Percentiles rank a stretch among this genome's conserved stretches.
Evolutionary conservation across 1,284 basidiomycete genomes (phyloP).

Genomic region (Rhodotorula sp.): DNA sequence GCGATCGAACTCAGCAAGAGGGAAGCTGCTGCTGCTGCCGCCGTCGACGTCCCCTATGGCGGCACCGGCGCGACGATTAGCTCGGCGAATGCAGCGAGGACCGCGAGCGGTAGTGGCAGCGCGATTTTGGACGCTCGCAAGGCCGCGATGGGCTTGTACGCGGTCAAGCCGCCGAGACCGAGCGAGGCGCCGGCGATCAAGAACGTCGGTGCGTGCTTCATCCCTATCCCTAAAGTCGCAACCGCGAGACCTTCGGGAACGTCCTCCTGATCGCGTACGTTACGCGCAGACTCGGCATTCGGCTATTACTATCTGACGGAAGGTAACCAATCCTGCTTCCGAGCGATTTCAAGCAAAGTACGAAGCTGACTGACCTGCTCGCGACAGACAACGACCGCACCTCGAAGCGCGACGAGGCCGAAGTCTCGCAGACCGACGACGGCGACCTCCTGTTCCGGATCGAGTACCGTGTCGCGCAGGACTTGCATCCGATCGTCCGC

Average conservation of each 20-base stretch:
- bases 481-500: constrained; percentile 30
- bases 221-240: not conserved
- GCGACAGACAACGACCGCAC: constrained; percentile 14
- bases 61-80: not conserved
- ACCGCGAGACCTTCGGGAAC: not conserved
- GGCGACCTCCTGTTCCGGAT: constrained; percentile 28
- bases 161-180: not conserved
- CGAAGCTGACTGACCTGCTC: too few species aligned
- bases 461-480: constrained; percentile 37
- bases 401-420: constrained; percentile 17
- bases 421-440: constrained; percentile 21
- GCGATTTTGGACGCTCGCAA: constrained; percentile 15
- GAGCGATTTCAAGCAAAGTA: not conserved
- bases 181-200: not conserved
- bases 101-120: not conserved
- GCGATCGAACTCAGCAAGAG: constrained; percentile 2
- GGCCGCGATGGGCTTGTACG: constrained; percentile 18
- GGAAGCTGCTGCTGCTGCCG: not conserved
- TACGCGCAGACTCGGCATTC: constrained; percentile 21
- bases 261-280: too few species aligned
- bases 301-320: constrained; percentile 34
- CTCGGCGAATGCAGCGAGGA: not conserved
- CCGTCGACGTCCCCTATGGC: not conserved
- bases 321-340: not conserved
- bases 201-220: constrained; percentile 26